Conservation (phyloP, 495 filamentous ascomycete species). For the Neurospora sublineolata region DNA sequence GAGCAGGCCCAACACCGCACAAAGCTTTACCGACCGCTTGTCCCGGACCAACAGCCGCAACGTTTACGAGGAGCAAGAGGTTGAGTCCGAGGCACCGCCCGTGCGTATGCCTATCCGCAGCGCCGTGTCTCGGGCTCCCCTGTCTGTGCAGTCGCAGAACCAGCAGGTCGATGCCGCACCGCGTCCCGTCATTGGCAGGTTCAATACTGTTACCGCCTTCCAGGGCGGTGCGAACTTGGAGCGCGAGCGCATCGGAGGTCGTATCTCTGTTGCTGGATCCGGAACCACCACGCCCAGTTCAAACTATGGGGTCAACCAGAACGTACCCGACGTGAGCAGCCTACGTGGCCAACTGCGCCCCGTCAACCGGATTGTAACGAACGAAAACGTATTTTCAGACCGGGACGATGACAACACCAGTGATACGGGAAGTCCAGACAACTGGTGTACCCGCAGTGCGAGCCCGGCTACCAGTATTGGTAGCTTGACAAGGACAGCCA, state of each 20-base stretch:
- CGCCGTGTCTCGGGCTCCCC: slow-evolving; percentile 36
- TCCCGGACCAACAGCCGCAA: slow-evolving; percentile 25
- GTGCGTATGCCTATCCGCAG: slow-evolving; percentile 56
- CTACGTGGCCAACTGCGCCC: slow-evolving; percentile 33
- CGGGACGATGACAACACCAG: slow-evolving; percentile 48
- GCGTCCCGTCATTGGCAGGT: neutral
- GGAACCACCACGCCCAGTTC: slow-evolving; percentile 16
- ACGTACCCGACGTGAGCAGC: slow-evolving; percentile 20
- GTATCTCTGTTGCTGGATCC: slow-evolving; percentile 6
- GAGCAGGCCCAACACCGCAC: slow-evolving; percentile 36
- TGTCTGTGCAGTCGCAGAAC: slow-evolving; percentile 1
- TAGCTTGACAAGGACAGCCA: slow-evolving; percentile 43
- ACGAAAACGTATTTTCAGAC: slow-evolving; percentile 52
- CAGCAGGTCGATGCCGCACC: neutral
- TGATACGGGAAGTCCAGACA: slow-evolving; percentile 46
- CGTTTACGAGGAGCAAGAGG: slow-evolving; percentile 26
- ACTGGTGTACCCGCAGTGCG: slow-evolving; percentile 41
- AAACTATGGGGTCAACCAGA: slow-evolving; percentile 17
- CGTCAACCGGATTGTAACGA: slow-evolving; percentile 26
- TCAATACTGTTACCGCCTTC: slow-evolving; percentile 17
- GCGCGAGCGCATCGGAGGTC: slow-evolving; percentile 12
- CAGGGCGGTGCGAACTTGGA: neutral
- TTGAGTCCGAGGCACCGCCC: slow-evolving; percentile 20
- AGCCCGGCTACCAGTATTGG: slow-evolving; percentile 55
- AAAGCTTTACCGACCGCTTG: slow-evolving; percentile 31